phyloP scores from a whole-genome alignment of 2,329 filamentous ascomycete species.

The Fusarium duplospermum region DNA sequence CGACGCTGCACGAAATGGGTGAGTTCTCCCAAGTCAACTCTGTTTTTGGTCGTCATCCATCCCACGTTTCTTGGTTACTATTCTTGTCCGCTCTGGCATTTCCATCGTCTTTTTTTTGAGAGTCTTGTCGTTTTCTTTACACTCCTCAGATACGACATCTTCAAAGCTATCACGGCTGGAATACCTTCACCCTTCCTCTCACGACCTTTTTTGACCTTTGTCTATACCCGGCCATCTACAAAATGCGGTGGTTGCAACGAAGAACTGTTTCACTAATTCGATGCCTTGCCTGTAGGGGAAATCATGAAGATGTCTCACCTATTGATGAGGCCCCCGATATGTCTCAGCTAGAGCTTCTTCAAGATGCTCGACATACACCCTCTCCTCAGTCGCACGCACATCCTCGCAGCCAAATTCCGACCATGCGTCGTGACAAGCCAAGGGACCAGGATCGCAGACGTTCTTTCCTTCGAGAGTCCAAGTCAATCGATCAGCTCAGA shows the following conservation, averaged over 20 bases:
- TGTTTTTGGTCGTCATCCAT: neutral
- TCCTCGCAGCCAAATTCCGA: slow-evolving; percentile 60
- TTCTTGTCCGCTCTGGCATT: slow-evolving; percentile 4
- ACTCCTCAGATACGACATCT: neutral
- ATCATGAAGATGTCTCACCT: slow-evolving; percentile 61
- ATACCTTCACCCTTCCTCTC: neutral
- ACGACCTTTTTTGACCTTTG: neutral
- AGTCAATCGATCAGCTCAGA: slow-evolving; percentile 41
- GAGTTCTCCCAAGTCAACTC: slow-evolving; percentile 48
- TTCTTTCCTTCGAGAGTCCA: slow-evolving; percentile 53
- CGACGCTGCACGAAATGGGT: slow-evolving; percentile 52
- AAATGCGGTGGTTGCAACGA: slow-evolving; percentile 26
- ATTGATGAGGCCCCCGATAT: slow-evolving; percentile 59
- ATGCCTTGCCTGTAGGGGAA: slow-evolving; percentile 42
- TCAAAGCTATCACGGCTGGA: neutral
- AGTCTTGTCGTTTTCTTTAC: neutral
- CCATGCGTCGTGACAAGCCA: slow-evolving; percentile 63
- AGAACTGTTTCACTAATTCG: slow-evolving; percentile 33
- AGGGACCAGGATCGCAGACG: slow-evolving; percentile 56
- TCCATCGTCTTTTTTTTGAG: slow-evolving; percentile 5
- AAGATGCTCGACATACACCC: slow-evolving; percentile 28
- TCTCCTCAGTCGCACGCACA: slow-evolving; percentile 24
- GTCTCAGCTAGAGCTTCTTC: slow-evolving; percentile 46
- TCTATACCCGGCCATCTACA: neutral
- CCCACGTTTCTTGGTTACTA: slow-evolving; percentile 28